Percentiles rank a stretch among this genome's conserved stretches.
These are phyloP conservation scores for Sapria himalayana DNA, from an alignment of 345 rosid genomes.

Conservation along the genomic window DNA sequence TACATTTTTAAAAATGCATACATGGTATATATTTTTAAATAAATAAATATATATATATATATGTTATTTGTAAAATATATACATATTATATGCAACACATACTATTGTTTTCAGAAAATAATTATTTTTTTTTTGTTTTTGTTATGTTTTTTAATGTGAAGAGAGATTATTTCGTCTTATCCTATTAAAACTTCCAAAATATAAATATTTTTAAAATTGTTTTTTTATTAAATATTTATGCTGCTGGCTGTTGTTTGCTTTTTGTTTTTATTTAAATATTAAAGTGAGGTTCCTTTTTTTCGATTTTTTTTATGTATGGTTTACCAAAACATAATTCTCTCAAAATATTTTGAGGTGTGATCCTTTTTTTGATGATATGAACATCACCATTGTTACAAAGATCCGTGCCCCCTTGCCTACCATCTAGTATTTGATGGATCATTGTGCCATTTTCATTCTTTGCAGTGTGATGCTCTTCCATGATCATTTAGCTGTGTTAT, in stretches of 20 bases:
- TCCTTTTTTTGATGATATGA: slow-evolving; percentile 26
- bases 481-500: background rate
- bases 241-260: background rate
- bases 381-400: slow-evolving; percentile 34
- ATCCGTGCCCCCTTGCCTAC: slow-evolving; percentile 41
- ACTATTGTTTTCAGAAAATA: too few species aligned
- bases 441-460: slow-evolving; percentile 26
- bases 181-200: too few species aligned
- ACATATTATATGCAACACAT: too few species aligned
- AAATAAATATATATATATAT: too few species aligned
- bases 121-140: too few species aligned
- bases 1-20: too few species aligned
- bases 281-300: background rate
- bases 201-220: background rate
- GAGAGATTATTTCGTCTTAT: too few species aligned
- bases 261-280: background rate
- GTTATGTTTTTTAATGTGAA: too few species aligned
- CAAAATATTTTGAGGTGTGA: too few species aligned
- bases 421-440: slow-evolving; percentile 24
- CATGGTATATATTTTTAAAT: too few species aligned
- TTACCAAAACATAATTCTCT: slow-evolving; percentile 43
- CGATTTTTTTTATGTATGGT: slow-evolving; percentile 13
- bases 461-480: slow-evolving; percentile 23
- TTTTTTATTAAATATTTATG: background rate
- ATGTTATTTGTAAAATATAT: too few species aligned